These are phyloP conservation scores for Lactarius sp. DNA, from an alignment of 768 basidiomycete species.

Conservation along the genomic window DNA sequence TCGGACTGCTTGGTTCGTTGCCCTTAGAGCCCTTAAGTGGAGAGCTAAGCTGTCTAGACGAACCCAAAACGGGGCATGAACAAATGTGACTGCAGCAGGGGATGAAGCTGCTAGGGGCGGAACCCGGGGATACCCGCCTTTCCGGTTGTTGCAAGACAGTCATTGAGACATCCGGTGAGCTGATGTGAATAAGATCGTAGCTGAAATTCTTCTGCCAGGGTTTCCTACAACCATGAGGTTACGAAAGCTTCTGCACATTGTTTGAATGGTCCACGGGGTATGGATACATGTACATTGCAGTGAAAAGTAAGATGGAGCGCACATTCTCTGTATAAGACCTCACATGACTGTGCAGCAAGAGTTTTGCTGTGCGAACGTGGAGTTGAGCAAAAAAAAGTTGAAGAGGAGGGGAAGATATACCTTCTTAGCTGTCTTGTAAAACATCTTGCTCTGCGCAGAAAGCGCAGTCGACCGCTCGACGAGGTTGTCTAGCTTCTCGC, in stretches of 20 bases:
- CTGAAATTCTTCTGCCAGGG: background rate
- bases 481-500: conserved; percentile 93
- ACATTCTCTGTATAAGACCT: background rate
- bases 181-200: background rate
- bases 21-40: background rate
- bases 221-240: background rate
- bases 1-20: background rate
- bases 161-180: background rate
- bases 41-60: background rate
- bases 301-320: conserved; percentile 17
- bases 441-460: conserved; percentile 92
- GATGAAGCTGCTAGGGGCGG: background rate
- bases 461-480: conserved; percentile 90
- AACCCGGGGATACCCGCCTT: background rate
- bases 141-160: background rate
- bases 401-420: conserved; percentile 38
- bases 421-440: conserved; percentile 99
- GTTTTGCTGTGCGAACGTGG: conserved; percentile 64
- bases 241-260: background rate
- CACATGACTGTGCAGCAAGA: conserved; percentile 88
- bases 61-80: background rate
- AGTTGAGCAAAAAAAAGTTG: background rate
- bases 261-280: conserved; percentile 19
- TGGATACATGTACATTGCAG: conserved; percentile 16
- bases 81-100: background rate